These are phyloP conservation scores for Calonectria pseudoturangicola DNA, from an alignment of 2,329 filamentous ascomycete species.

Conservation along the genomic window DNA sequence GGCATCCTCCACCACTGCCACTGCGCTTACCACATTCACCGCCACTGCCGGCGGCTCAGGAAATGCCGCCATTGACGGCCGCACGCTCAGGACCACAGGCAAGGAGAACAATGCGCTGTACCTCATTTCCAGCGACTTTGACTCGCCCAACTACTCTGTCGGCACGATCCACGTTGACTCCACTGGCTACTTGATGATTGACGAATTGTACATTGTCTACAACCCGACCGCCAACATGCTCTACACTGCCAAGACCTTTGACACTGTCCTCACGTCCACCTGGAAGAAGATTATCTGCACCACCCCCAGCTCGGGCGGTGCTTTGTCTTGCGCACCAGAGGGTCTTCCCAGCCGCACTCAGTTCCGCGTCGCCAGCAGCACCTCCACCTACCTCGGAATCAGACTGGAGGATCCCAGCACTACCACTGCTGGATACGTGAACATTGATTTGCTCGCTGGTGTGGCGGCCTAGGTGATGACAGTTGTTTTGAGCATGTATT, in stretches of 20 bases:
- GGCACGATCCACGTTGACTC: slow-evolving; percentile 13
- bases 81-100: slow-evolving; percentile 2
- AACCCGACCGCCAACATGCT: not conserved
- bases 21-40: not conserved
- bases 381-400: not conserved
- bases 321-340: slow-evolving; percentile 5
- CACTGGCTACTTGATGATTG: slow-evolving; percentile 13
- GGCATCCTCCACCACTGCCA: not conserved
- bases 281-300: slow-evolving; percentile 18
- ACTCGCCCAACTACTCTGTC: not conserved
- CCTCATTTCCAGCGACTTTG: not conserved
- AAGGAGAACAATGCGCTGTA: slow-evolving; percentile 14
- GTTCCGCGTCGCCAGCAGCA: not conserved
- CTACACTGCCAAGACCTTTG: not conserved
- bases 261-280: not conserved
- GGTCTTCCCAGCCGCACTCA: not conserved
- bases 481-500: not conserved
- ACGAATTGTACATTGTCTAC: slow-evolving; percentile 12
- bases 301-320: not conserved
- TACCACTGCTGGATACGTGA: not conserved
- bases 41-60: not conserved
- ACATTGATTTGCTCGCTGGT: slow-evolving; percentile 4
- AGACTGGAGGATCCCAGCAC: slow-evolving; percentile 18
- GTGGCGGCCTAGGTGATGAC: not conserved
- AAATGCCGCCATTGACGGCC: not conserved